phyloP scores from a whole-genome alignment of 805 yeast genomes.

The Starmerella tilneyi region DNA sequence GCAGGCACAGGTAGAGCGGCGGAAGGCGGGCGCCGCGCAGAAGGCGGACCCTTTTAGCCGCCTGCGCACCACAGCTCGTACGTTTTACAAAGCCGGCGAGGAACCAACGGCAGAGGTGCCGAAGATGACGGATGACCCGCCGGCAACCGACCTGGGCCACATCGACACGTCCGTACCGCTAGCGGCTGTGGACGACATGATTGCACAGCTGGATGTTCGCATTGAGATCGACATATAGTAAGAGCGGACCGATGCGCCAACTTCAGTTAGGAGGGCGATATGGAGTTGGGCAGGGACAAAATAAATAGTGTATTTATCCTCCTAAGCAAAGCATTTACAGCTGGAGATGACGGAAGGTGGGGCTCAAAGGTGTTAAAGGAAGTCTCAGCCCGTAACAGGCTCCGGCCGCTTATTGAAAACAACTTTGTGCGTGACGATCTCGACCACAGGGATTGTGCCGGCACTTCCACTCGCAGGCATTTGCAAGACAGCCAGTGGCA shows the following conservation, averaged over 20 bases:
- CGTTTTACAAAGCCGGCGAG: conserved; percentile 49
- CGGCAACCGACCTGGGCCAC: conserved; percentile 3
- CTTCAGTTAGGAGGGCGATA: conserved; percentile 27
- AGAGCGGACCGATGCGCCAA: conserved; percentile 32
- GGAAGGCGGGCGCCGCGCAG: conserved; percentile 28
- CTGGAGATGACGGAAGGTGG: too few relatives aligned
- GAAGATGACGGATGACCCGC: conserved; percentile 5
- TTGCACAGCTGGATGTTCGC: conserved; percentile 32
- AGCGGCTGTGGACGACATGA: conserved; percentile 31
- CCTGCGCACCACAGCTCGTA: conserved; percentile 74
- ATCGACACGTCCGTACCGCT: conserved; percentile 17
- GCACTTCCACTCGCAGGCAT: conserved; percentile 7
- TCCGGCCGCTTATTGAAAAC: conserved; percentile 24
- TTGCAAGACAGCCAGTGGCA: conserved; percentile 23
- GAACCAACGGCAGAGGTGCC: conserved; percentile 12
- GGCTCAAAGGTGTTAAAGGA: too few relatives aligned
- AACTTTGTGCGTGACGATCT: conserved; percentile 19
- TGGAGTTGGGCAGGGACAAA: conserved; percentile 17
- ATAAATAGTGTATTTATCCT: too few relatives aligned
- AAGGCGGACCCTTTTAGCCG: conserved; percentile 74
- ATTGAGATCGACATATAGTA: conserved; percentile 31
- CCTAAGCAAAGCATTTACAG: too few relatives aligned
- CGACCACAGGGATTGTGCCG: conserved; percentile 13
- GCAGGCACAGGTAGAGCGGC: conserved; percentile 48
- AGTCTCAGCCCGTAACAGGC: conserved; percentile 18